Conservation (phyloP, 73 alveolate species). For the Breviolum minutum region DNA sequence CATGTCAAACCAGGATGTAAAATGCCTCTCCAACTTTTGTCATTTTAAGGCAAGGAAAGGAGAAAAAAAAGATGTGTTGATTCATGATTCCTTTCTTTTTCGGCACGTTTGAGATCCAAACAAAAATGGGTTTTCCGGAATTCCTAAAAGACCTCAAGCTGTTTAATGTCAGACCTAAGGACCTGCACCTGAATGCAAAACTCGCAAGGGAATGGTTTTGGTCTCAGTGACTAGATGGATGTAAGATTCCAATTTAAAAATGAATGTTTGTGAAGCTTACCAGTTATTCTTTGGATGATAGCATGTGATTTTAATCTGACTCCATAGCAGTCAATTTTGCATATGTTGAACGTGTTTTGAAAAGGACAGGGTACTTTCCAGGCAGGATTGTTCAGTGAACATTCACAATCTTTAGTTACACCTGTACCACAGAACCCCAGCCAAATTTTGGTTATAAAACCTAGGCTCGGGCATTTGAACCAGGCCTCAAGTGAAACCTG, state of each 20-base stretch:
- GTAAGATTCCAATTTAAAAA: no score
- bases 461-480: constrained; percentile 72
- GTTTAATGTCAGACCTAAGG: background rate
- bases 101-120: no score
- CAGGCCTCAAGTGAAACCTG: background rate
- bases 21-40: no score
- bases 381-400: no score
- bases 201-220: constrained; percentile 36
- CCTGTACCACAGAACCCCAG: background rate
- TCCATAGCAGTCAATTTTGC: no score
- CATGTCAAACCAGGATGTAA: background rate
- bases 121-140: no score
- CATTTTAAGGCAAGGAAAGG: background rate
- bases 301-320: no score
- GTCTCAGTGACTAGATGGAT: background rate
- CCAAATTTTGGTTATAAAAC: background rate
- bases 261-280: no score
- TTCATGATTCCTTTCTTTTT: background rate
- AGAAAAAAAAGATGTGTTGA: background rate
- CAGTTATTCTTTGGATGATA: no score
- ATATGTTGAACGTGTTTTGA: no score
- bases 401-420: background rate
- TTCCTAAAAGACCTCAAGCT: background rate
- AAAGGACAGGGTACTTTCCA: no score
- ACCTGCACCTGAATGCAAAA: constrained; percentile 63